phyloP scores from a whole-genome alignment of 257 asterid species.

The Solanum chilense region DNA sequence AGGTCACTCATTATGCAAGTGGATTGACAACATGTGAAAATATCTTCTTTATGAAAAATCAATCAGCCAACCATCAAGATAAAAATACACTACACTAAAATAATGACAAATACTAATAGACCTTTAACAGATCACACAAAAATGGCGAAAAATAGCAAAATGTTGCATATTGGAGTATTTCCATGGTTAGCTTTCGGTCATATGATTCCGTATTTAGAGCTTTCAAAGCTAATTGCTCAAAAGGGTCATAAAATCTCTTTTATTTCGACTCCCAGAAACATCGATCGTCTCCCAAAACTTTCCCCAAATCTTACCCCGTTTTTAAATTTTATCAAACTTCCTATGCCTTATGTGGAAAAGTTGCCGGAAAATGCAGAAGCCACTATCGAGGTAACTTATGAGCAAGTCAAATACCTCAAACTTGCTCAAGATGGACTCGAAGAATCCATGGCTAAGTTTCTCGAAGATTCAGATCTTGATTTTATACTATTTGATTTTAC shows the following conservation, averaged over 20 bases:
- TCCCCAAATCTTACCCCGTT: slow-evolving; percentile 17
- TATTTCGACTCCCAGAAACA: slow-evolving; percentile 44
- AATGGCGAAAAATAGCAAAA: not conserved
- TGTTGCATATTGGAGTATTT: slow-evolving; percentile 36
- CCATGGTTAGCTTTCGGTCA: slow-evolving; percentile 71
- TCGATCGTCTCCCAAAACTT: slow-evolving; percentile 43
- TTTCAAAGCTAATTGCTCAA: slow-evolving; percentile 35
- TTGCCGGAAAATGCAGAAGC: slow-evolving; percentile 22
- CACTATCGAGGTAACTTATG: slow-evolving; percentile 10
- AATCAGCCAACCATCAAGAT: not conserved
- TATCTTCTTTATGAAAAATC: not conserved
- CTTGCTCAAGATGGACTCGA: slow-evolving; percentile 16
- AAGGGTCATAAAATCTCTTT: slow-evolving; percentile 43
- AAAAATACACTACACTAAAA: too few species aligned
- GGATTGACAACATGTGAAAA: not conserved
- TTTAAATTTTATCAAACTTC: slow-evolving; percentile 22
- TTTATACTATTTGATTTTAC: slow-evolving; percentile 18
- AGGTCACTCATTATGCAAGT: not conserved
- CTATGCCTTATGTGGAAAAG: slow-evolving; percentile 10
- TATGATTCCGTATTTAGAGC: slow-evolving; percentile 38
- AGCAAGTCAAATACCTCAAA: slow-evolving; percentile 23
- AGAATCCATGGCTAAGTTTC: slow-evolving; percentile 4
- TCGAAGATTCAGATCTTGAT: slow-evolving; percentile 11
- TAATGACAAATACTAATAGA: too few species aligned
- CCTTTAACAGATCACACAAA: not conserved